phyloP scores from a whole-genome alignment of 2,329 filamentous ascomycete species.

The Paracamarosporium sp. region DNA sequence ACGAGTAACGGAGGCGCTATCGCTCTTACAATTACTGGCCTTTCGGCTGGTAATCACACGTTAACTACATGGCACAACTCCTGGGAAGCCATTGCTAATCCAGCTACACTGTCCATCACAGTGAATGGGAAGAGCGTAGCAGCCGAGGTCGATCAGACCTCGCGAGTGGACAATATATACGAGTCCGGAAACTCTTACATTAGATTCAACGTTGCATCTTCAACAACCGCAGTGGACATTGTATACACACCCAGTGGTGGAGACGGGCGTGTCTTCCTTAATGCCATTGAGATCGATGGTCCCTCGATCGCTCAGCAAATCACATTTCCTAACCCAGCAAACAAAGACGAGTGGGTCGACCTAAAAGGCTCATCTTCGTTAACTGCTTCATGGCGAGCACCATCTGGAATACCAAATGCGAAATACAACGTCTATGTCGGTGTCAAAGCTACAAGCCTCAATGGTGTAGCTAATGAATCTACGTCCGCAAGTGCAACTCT shows the following conservation, averaged over 20 bases:
- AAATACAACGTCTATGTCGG: slow-evolving; percentile 37
- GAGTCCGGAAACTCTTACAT: slow-evolving; percentile 36
- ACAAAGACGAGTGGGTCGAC: slow-evolving; percentile 36
- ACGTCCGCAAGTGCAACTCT: slow-evolving; percentile 9
- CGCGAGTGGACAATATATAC: slow-evolving; percentile 41
- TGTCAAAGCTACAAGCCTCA: slow-evolving; percentile 11
- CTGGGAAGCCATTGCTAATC: slow-evolving; percentile 32
- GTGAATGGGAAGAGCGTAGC: slow-evolving; percentile 26
- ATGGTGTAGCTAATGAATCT: slow-evolving; percentile 12
- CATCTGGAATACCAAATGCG: slow-evolving; percentile 14
- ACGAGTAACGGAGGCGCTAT: slow-evolving; percentile 15
- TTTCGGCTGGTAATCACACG: slow-evolving; percentile 34
- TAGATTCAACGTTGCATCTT: slow-evolving; percentile 20
- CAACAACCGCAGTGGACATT: slow-evolving; percentile 28
- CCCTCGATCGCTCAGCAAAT: slow-evolving; percentile 28
- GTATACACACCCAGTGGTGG: slow-evolving; percentile 16
- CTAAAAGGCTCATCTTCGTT: slow-evolving; percentile 16
- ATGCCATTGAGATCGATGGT: slow-evolving; percentile 41
- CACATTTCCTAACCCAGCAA: slow-evolving; percentile 34
- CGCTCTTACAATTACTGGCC: slow-evolving; percentile 32
- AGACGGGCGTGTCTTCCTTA: slow-evolving; percentile 33
- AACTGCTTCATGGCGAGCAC: slow-evolving; percentile 29
- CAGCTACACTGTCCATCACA: slow-evolving; percentile 28
- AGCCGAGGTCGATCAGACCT: slow-evolving; percentile 21
- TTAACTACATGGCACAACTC: slow-evolving; percentile 40